Evolutionary conservation across 2,329 filamentous ascomycete genomes (phyloP).

Genomic region (Coleophoma cylindrospora): DNA sequence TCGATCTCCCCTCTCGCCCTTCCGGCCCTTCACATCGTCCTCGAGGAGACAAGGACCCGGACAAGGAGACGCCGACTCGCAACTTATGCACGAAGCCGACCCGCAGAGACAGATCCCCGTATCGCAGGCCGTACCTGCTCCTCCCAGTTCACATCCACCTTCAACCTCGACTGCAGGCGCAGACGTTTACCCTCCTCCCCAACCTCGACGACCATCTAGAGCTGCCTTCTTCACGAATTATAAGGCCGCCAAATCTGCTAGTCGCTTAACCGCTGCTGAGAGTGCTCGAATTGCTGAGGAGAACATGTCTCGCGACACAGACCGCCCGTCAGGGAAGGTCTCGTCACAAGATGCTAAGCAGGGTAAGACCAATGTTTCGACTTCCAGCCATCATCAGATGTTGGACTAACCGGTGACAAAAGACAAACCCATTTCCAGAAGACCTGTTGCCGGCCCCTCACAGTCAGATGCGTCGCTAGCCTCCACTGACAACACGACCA

Average conservation of each 20-base stretch:
- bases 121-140: constrained; percentile 14
- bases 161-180: constrained; percentile 4
- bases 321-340: constrained; percentile 21
- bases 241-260: constrained; percentile 39
- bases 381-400: constrained; percentile 4
- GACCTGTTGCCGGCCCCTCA: constrained; percentile 21
- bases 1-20: constrained; percentile 22
- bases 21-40: constrained; percentile 18
- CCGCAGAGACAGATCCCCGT: constrained; percentile 10
- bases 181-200: background rate
- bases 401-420: constrained; percentile 11
- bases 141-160: constrained; percentile 7
- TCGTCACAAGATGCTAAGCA: constrained; percentile 23
- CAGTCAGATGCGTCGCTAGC: constrained; percentile 21
- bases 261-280: constrained; percentile 31
- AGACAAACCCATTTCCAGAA: constrained; percentile 19
- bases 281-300: constrained; percentile 28
- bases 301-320: constrained; percentile 26
- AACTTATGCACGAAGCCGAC: constrained; percentile 14
- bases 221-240: constrained; percentile 41
- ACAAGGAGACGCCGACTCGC: constrained; percentile 12
- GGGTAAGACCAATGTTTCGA: constrained; percentile 23
- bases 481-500: constrained; percentile 9
- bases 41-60: constrained; percentile 9
- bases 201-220: constrained; percentile 15